Conservation (phyloP, 1,284 basidiomycete genomes). For the Mycena sp. region DNA sequence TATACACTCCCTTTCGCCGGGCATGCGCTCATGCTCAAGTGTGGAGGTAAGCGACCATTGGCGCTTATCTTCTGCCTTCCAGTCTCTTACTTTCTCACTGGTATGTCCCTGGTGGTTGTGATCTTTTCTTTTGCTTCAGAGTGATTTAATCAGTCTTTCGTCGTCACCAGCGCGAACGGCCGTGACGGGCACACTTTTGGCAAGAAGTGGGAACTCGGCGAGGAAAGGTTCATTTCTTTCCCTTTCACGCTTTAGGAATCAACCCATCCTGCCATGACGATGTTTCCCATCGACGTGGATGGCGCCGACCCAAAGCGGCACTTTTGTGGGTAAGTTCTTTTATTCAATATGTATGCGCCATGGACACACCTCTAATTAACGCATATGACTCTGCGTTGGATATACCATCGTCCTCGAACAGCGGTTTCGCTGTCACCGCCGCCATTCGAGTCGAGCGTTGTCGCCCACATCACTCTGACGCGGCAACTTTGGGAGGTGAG, state of each 20-base stretch:
- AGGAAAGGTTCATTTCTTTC: constrained; percentile 1
- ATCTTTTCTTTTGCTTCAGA: constrained; percentile 1
- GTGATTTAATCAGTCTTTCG: constrained; percentile 1
- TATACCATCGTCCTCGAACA: no score
- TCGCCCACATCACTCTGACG: no score
- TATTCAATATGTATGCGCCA: no score
- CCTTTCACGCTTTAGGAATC: constrained; percentile 1
- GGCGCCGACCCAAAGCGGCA: background rate
- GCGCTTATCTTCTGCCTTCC: background rate
- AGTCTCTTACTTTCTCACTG: constrained; percentile 4
- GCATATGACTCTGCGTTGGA: no score
- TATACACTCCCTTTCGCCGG: constrained; percentile 10
- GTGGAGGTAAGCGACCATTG: constrained; percentile 6
- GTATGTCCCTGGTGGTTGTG: background rate
- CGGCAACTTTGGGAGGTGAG: no score
- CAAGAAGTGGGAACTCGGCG: constrained; percentile 3
- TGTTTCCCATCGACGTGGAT: background rate
- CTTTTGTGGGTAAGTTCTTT: background rate
- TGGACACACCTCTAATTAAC: no score
- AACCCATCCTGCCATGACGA: background rate
- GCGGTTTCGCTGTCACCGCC: no score
- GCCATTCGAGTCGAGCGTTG: no score
- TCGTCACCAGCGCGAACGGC: background rate
- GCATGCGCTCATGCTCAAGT: constrained; percentile 3
- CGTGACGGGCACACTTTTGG: background rate